Evolutionary conservation across 2,329 filamentous ascomycete species (phyloP).

Genomic region (Aspergillus tamarii): DNA sequence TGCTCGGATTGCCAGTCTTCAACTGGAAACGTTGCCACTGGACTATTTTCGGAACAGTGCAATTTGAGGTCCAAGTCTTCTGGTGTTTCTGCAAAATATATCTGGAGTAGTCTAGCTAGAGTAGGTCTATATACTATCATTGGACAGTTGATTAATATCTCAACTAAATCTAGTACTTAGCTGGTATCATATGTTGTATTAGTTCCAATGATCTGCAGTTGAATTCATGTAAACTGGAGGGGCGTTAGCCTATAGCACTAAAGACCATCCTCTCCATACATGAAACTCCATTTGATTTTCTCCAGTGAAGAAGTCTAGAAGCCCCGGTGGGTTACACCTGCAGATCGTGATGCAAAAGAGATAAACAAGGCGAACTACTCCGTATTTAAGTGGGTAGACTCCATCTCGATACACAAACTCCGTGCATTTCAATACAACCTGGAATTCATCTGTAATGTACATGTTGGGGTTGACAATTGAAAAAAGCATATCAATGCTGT

Average conservation of each 20-base stretch:
- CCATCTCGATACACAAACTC: not conserved
- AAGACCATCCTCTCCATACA: not conserved
- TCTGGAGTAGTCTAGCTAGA: not conserved
- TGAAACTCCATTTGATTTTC: not conserved
- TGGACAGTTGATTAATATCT: not conserved
- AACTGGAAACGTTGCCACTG: slow-evolving; percentile 9
- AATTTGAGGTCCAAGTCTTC: not conserved
- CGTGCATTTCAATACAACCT: not conserved
- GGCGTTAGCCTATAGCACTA: not conserved
- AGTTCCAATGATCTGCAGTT: not conserved
- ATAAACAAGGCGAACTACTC: not conserved
- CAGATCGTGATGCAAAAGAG: not conserved
- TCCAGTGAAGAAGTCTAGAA: not conserved
- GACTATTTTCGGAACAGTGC: slow-evolving; percentile 17
- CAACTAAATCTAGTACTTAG: not conserved
- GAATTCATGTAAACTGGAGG: not conserved
- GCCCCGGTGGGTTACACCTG: not conserved
- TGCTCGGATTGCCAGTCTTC: not conserved
- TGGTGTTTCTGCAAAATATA: not conserved
- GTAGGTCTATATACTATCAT: not conserved
- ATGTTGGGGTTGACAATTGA: not conserved
- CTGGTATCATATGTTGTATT: not conserved
- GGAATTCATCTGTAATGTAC: not conserved
- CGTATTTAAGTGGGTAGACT: not conserved
- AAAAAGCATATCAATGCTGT: not conserved